Conservation (phyloP, 2,329 filamentous ascomycete genomes). For the Penicillium sp. region DNA sequence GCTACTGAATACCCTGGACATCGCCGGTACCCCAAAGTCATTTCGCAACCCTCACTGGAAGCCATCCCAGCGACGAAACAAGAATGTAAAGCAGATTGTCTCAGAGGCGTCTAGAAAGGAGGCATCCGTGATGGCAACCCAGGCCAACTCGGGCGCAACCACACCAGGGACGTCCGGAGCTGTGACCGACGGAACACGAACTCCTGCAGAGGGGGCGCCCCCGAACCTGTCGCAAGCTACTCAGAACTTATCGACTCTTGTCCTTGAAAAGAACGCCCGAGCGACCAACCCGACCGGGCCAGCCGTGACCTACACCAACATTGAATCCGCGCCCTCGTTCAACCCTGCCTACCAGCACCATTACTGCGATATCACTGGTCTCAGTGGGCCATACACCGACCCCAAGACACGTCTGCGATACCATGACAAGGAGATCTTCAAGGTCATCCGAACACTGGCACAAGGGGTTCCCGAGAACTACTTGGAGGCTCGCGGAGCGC, state of each 20-base stretch:
- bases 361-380: slow-evolving; percentile 94
- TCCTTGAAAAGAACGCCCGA: slow-evolving; percentile 74
- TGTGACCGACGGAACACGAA: slow-evolving; percentile 45
- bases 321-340: slow-evolving; percentile 89
- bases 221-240: slow-evolving; percentile 86
- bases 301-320: slow-evolving; percentile 88
- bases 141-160: slow-evolving; percentile 76
- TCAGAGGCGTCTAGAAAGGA: slow-evolving; percentile 86
- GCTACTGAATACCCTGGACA: slow-evolving; percentile 89
- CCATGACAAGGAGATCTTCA: slow-evolving; percentile 90
- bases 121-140: slow-evolving; percentile 82
- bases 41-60: slow-evolving; percentile 93
- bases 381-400: slow-evolving; percentile 89
- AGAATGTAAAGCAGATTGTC: slow-evolving; percentile 96
- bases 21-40: slow-evolving; percentile 79
- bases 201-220: slow-evolving; percentile 48
- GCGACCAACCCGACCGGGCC: slow-evolving; percentile 59
- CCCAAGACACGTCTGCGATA: slow-evolving; percentile 94
- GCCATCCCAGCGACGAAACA: slow-evolving; percentile 93
- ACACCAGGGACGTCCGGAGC: slow-evolving; percentile 57
- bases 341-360: slow-evolving; percentile 75
- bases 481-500: slow-evolving; percentile 84
- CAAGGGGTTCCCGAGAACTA: slow-evolving; percentile 86
- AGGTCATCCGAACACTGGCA: slow-evolving; percentile 74
- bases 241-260: slow-evolving; percentile 81